Evolutionary conservation across 208 protist genomes (phyloP), one percentile per base, ranked within the genome.

Genomic region (Herpetomonas tarakana): DNA sequence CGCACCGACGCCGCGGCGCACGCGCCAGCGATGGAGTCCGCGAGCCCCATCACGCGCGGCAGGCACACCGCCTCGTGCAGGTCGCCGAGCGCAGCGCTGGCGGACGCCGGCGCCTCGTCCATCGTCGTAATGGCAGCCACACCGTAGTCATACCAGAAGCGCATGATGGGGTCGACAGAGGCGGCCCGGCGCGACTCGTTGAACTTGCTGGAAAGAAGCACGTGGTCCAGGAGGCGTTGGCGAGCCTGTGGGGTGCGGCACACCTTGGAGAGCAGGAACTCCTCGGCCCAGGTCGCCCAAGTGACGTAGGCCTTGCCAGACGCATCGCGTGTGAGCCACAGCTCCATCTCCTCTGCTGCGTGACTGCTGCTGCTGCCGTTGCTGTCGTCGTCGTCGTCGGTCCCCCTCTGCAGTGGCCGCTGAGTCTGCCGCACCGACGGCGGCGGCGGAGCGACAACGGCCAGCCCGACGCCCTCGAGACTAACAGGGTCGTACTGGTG

Each of bases 401-500:
- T 19, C 19, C 11, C 18, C 41, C n/a, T 0, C 53, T 19, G 7
- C 9, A 21, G 6, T 35, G 56, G 49, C 39, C 11, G 56, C 38
- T 38, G 29, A 19, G 25, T 3, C 27, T 38, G 28, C 30, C 2
- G 11, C 25, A 28, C 7, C 12, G 51, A 12, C 7, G 47, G 39
- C 7, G 31, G 38, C 21, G 25, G 16, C 1, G 52, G 28, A 21
- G 57, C 47, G n/a, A 41, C 21, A 12, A 64, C 30, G 46, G 31
- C 53, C 11, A 79, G 54, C 2, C 69, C 69, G 26, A 50, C 73
- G 26, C 58, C 59, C 9, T 19, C 65, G 18, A 83, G 45, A 44
- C 76, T 76, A 0, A 16, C 38, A 24, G 45, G 67, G 39, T 78
- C 71, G 52, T 72, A 76, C 27, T 26, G 58, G 69, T 80, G 71